These are phyloP conservation scores for Macrophomina phaseolina DNA, from an alignment of 2,329 filamentous ascomycete genomes.

Conservation along the genomic window DNA sequence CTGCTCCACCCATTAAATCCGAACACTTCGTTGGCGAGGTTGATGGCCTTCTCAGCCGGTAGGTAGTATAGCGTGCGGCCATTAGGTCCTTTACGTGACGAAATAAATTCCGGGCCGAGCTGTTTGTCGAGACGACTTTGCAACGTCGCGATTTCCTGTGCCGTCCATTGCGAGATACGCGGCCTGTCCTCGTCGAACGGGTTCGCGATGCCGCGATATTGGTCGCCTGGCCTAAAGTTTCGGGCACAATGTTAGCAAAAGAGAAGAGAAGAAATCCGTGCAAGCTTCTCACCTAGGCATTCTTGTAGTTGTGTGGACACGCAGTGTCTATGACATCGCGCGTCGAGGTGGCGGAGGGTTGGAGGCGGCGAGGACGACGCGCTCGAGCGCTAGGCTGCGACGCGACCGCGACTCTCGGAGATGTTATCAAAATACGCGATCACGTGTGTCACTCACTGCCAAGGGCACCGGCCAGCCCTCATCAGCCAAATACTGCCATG, in stretches of 20 bases:
- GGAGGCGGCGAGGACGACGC: constrained; percentile 9
- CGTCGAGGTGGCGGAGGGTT: constrained; percentile 6
- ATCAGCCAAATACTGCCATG: too few relatives aligned
- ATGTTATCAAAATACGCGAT: background rate
- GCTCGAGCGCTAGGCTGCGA: constrained; percentile 10
- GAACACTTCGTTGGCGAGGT: constrained; percentile 92
- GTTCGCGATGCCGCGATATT: constrained; percentile 60
- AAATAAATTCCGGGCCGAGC: constrained; percentile 95
- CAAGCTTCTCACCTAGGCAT: constrained; percentile 17
- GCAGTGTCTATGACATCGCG: constrained; percentile 6
- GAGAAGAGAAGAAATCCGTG: background rate
- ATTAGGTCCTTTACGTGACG: constrained; percentile 79
- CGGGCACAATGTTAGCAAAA: constrained; percentile 31
- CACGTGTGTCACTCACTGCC: background rate
- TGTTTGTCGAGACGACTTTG: constrained; percentile 89
- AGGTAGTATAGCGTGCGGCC: constrained; percentile 92
- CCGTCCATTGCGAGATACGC: constrained; percentile 80
- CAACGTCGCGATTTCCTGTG: constrained; percentile 86
- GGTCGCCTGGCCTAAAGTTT: constrained; percentile 42
- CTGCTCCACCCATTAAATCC: constrained; percentile 98
- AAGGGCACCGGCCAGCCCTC: background rate
- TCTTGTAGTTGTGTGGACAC: background rate
- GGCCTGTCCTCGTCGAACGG: constrained; percentile 80
- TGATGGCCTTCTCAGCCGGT: constrained; percentile 95
- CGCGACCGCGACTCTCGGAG: background rate